Base-by-base conservation (phyloP, 2,329 filamentous ascomycete genomes). In the Stagonosporopsis chrysanthemi region DNA sequence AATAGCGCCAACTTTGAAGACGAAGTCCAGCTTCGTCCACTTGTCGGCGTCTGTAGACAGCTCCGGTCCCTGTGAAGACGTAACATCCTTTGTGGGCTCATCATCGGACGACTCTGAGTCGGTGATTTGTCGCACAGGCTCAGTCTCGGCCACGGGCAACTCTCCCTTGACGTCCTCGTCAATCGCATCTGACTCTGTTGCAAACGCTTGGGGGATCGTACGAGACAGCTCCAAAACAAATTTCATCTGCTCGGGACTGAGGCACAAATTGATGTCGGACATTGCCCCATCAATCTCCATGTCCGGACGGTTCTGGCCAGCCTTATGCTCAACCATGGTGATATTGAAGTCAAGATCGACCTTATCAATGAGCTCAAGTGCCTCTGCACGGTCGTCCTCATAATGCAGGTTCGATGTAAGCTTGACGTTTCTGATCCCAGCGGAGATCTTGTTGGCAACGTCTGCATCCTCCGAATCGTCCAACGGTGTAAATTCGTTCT, bases 311-410 rank as follows among this genome's bases (percentile, higher is more conserved):
- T 95, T 88, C 50, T 85, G 82, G 14, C 90, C 90, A 29, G 85
- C 76, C 65, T 86, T 88, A 72, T 99, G 95, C 72, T 98, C 94
- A 0, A 93, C 86, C 76, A 97, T 94, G 2, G 90, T 96, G 63
- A 99, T 88, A 59, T 90, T 91, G 78, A 99, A 97, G 44, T 90
- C 91, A 23, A 99, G 81, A 73, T 99, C 95, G 12, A 99, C 92
- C 67, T 97, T 92, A 70, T 99, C 93, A 66, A 99, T 97, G 81
- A 99, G 90, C 73, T 99, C 92, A 7, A 99, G 82, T 73, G 97
- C 92, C 75, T 99, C 95, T 0, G 86, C 86, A 54, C 85, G 78
- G 31, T 87, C 85, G 2, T 88, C 83, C 0, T 86, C 77, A 67
- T 96, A 98, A 72, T 96, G 86, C 70, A 98, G 92, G 52, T 91